These are phyloP conservation scores for Fragaria ananassa DNA, from an alignment of 306 rosid genomes.

Conservation along the genomic window DNA sequence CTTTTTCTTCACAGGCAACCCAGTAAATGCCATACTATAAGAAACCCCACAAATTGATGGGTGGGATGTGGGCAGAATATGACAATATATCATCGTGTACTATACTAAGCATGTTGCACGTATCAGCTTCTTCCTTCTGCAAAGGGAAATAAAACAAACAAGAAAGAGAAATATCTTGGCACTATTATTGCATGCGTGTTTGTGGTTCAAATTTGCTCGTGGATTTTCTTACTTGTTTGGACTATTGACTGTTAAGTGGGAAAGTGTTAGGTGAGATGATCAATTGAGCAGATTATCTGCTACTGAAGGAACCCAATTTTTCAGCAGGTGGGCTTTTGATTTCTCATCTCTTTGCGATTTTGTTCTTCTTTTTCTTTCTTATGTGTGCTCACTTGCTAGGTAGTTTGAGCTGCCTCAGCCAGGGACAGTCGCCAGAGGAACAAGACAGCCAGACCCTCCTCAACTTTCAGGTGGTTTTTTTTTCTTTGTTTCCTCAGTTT, in stretches of 20 bases:
- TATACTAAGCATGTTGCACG: neutral
- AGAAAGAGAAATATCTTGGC: neutral
- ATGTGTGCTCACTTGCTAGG: neutral
- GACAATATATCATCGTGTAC: neutral
- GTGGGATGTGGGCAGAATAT: neutral
- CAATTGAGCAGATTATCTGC: neutral
- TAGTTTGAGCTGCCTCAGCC: conserved; percentile 1
- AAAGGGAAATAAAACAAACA: neutral
- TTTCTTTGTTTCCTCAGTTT: neutral
- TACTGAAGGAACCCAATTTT: neutral
- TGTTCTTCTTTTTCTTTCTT: neutral
- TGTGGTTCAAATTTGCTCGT: neutral
- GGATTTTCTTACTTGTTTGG: conserved; percentile 8
- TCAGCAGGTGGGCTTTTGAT: conserved; percentile 15
- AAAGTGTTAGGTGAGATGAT: neutral
- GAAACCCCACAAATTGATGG: neutral
- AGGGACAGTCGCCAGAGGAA: neutral
- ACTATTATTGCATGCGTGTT: neutral
- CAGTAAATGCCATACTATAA: neutral
- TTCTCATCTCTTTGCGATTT: neutral
- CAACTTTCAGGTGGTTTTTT: conserved; percentile 26
- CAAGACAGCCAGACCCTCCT: neutral
- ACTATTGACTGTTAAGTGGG: neutral
- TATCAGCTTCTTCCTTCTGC: neutral
- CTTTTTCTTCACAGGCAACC: neutral